Conservation (phyloP, 1,284 basidiomycete species). For the Agroathelia rolfsii region DNA sequence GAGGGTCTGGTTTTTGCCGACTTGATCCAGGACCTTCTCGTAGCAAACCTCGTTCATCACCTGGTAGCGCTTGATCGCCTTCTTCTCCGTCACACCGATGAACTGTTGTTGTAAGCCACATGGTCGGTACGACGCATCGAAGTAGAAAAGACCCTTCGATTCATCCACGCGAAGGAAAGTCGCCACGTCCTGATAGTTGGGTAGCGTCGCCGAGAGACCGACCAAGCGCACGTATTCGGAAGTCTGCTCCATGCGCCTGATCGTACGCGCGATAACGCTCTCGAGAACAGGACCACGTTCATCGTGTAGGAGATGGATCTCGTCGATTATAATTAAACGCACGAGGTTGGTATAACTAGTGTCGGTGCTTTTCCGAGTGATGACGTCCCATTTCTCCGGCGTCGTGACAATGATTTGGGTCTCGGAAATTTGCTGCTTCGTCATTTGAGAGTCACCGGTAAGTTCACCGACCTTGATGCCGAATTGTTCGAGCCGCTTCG, state of each 20-base stretch:
- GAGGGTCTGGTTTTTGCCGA: conserved; percentile 83
- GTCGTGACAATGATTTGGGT: conserved; percentile 99
- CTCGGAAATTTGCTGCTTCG: conserved; percentile 94
- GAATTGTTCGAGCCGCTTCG: conserved; percentile 70
- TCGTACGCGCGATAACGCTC: conserved; percentile 84
- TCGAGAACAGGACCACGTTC: conserved; percentile 98
- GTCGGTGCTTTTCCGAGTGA: conserved; percentile 96
- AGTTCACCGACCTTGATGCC: conserved; percentile 91
- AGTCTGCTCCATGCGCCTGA: conserved; percentile 92
- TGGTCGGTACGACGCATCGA: conserved; percentile 89
- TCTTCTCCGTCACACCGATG: conserved; percentile 97
- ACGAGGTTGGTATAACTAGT: conserved; percentile 97
- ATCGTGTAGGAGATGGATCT: conserved; percentile 96
- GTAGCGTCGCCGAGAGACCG: conserved; percentile 92
- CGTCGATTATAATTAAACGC: conserved; percentile 94
- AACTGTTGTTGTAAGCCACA: conserved; percentile 96
- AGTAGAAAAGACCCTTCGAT: conserved; percentile 92
- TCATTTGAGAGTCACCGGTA: conserved; percentile 97
- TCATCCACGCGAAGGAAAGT: conserved; percentile 94
- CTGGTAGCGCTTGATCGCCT: conserved; percentile 97
- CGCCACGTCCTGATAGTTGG: conserved; percentile 98
- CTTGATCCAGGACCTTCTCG: conserved; percentile 94
- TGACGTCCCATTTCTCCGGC: conserved; percentile 99
- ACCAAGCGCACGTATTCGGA: conserved; percentile 88
- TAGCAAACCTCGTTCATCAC: conserved; percentile 99